These are phyloP conservation scores for Drechmeria coniospora DNA, from an alignment of 2,329 filamentous ascomycete genomes.

Conservation along the genomic window DNA sequence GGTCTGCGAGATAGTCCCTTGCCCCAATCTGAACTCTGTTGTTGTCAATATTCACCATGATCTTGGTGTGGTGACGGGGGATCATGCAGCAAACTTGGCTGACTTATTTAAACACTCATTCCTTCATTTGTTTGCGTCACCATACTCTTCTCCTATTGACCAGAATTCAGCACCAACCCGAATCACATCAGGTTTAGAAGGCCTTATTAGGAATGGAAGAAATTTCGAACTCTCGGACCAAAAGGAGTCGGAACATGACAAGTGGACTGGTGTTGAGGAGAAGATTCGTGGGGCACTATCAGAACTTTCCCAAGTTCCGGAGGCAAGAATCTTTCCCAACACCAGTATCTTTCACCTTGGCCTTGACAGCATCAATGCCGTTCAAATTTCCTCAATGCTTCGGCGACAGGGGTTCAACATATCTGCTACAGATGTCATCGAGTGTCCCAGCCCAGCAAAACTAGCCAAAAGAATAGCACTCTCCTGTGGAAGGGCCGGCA, in stretches of 20 bases:
- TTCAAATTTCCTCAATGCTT: conserved; percentile 58
- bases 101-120: conserved; percentile 17
- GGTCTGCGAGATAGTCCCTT: conserved; percentile 58
- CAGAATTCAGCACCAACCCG: conserved; percentile 9
- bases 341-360: conserved; percentile 80
- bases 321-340: conserved; percentile 33
- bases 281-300: conserved; percentile 41
- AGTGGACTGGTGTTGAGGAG: conserved; percentile 36
- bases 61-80: conserved; percentile 20
- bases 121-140: conserved; percentile 10
- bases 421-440: conserved; percentile 60
- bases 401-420: conserved; percentile 42
- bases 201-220: too few species aligned
- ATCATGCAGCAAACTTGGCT: conserved; percentile 12
- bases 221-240: too few species aligned
- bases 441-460: conserved; percentile 33
- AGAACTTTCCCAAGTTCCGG: conserved; percentile 36
- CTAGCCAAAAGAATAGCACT: conserved; percentile 16
- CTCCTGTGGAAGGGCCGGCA: conserved; percentile 4
- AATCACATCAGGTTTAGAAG: conserved; percentile 8
- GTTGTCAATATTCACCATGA: conserved; percentile 49
- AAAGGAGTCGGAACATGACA: too few species aligned
- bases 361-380: conserved; percentile 76
- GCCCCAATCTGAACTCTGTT: conserved; percentile 33
- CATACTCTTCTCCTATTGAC: conserved; percentile 10